These are phyloP conservation scores for Aspergillus fumigatiaffinis DNA, from an alignment of 2,329 filamentous ascomycete species.

Conservation along the genomic window DNA sequence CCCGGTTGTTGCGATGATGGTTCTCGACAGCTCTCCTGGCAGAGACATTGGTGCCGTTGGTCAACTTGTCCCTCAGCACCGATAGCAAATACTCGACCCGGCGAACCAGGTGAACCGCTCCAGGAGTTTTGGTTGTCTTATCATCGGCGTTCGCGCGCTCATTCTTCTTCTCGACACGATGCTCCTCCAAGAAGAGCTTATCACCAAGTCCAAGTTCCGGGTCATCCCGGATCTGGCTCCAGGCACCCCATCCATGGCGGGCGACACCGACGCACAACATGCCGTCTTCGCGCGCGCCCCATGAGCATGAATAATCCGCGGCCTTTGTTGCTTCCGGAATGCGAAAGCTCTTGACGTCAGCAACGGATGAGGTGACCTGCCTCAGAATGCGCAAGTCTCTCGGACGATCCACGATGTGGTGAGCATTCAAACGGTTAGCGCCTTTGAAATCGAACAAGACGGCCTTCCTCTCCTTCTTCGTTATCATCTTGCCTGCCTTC, in stretches of 20 bases:
- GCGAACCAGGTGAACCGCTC: conserved; percentile 94
- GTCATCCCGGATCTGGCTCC: conserved; percentile 92
- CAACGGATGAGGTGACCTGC: conserved; percentile 59
- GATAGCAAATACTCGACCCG: conserved; percentile 92
- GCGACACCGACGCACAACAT: conserved; percentile 96
- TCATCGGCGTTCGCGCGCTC: conserved; percentile 67
- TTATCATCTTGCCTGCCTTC: conserved; percentile 71
- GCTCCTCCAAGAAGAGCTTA: conserved; percentile 95
- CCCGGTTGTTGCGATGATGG: conserved; percentile 92
- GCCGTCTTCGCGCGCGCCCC: conserved; percentile 90
- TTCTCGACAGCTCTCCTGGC: conserved; percentile 82
- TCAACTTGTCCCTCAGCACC: conserved; percentile 84
- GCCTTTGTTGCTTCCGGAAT: conserved; percentile 88
- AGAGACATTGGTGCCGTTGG: conserved; percentile 57
- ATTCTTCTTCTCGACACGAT: conserved; percentile 96
- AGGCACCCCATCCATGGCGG: conserved; percentile 90
- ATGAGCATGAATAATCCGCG: conserved; percentile 84
- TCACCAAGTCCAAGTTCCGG: conserved; percentile 77
- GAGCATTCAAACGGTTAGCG: conserved; percentile 91
- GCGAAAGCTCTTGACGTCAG: conserved; percentile 76
- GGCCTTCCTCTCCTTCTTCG: conserved; percentile 97
- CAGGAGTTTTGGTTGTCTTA: conserved; percentile 69
- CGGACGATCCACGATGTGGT: conserved; percentile 88
- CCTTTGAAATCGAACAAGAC: conserved; percentile 92
- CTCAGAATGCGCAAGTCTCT: conserved; percentile 82